Evolutionary conservation across 306 rosid genomes (phyloP).

Genomic region (Cucumis cinereus): DNA sequence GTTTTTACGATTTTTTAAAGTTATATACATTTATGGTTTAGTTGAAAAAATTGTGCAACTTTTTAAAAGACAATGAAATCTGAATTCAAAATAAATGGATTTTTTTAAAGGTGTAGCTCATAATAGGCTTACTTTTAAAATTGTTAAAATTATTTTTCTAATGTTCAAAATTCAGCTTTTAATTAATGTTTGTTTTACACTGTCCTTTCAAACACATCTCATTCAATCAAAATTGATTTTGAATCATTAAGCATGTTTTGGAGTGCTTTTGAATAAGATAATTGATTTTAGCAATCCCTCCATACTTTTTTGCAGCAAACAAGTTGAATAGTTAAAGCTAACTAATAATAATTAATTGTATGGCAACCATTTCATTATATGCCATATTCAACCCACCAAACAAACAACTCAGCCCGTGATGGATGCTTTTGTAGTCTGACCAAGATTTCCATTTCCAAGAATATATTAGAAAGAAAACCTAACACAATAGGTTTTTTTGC

Average conservation of each 20-base stretch:
- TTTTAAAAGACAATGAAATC: neutral
- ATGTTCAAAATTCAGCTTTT: too few relatives aligned
- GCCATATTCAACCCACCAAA: neutral
- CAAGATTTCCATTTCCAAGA: neutral
- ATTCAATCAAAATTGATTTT: too few relatives aligned
- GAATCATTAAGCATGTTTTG: too few relatives aligned
- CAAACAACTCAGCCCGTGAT: neutral
- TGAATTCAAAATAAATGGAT: neutral
- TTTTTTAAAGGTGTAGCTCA: neutral
- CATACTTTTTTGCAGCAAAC: too few relatives aligned
- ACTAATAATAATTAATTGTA: neutral
- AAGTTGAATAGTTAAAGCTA: neutral
- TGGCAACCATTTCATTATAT: neutral
- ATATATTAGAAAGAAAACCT: neutral
- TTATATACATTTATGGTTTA: neutral
- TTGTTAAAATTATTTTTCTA: too few relatives aligned
- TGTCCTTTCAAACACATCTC: too few relatives aligned
- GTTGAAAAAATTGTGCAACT: neutral
- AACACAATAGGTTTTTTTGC: neutral
- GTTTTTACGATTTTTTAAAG: neutral
- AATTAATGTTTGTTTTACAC: too few relatives aligned
- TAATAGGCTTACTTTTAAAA: too few relatives aligned
- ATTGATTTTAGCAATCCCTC: too few relatives aligned
- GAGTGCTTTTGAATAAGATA: too few relatives aligned
- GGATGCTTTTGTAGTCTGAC: slow-evolving; percentile 1